These are phyloP conservation scores for Craterostigma plantagineum DNA, from an alignment of 257 asterid genomes.

Conservation along the genomic window DNA sequence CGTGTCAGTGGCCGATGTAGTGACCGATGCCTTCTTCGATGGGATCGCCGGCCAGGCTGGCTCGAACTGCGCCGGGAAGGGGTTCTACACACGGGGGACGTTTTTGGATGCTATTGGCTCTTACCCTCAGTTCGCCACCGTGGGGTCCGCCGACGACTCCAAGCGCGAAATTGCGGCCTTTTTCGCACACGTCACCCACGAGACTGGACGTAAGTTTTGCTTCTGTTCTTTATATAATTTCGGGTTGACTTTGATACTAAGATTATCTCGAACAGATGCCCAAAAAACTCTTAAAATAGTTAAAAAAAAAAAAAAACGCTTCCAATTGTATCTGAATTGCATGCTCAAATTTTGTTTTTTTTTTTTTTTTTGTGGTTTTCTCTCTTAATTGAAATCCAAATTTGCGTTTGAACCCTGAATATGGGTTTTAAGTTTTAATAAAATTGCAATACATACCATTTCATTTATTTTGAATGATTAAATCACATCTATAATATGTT, in stretches of 20 bases:
- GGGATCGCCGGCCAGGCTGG: not conserved
- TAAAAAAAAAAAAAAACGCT: no score
- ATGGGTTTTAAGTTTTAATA: no score
- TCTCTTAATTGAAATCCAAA: no score
- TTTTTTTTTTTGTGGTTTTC: no score
- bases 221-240: not conserved
- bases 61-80: not conserved
- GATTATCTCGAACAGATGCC: not conserved
- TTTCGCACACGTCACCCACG: constrained; percentile 4
- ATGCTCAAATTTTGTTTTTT: no score
- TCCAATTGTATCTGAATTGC: no score
- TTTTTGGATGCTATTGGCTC: not conserved
- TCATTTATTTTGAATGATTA: no score
- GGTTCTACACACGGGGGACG: constrained; percentile 1
- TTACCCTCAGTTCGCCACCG: not conserved
- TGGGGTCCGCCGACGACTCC: not conserved
- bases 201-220: constrained; percentile 4
- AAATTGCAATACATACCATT: no score
- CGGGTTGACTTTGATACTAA: not conserved
- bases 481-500: no score
- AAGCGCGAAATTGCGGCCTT: constrained; percentile 3
- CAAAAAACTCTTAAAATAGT: no score
- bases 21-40: constrained; percentile 1
- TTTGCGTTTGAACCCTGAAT: no score
- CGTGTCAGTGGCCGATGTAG: not conserved